These are phyloP conservation scores for Dicorynia guianensis DNA, from an alignment of 306 rosid species.

Conservation along the genomic window DNA sequence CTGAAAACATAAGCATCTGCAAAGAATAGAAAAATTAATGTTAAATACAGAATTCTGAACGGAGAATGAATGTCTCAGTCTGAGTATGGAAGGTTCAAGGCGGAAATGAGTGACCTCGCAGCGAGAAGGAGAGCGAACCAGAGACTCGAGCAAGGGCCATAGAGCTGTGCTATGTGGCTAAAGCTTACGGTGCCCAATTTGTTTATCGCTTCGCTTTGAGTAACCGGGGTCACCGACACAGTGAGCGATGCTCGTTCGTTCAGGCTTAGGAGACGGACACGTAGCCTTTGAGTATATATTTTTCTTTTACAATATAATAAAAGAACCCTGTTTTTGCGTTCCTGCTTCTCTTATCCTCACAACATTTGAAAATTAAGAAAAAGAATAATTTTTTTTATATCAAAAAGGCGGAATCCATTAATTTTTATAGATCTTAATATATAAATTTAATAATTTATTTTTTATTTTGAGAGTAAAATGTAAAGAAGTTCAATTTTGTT, in stretches of 20 bases:
- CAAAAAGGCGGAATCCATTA: too few relatives aligned
- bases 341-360: too few relatives aligned
- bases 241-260: neutral
- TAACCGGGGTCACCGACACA: neutral
- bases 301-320: neutral
- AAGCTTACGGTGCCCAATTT: slow-evolving; percentile 8
- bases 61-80: neutral
- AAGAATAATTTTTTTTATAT: too few relatives aligned
- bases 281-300: slow-evolving; percentile 5
- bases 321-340: too few relatives aligned
- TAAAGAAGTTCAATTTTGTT: too few relatives aligned
- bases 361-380: too few relatives aligned
- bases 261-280: slow-evolving; percentile 35
- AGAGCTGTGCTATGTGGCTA: neutral
- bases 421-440: too few relatives aligned
- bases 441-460: too few relatives aligned
- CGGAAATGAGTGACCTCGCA: slow-evolving; percentile 53
- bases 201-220: slow-evolving; percentile 36
- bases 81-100: neutral
- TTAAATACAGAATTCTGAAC: slow-evolving; percentile 1
- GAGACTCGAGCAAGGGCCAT: slow-evolving; percentile 71
- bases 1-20: slow-evolving; percentile 62
- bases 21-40: slow-evolving; percentile 18
- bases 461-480: too few relatives aligned
- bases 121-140: slow-evolving; percentile 63